Evolutionary conservation across 2,329 filamentous ascomycete species (phyloP), one percentile per base, ranked within the genome.

Genomic region (Periconia sp.): DNA sequence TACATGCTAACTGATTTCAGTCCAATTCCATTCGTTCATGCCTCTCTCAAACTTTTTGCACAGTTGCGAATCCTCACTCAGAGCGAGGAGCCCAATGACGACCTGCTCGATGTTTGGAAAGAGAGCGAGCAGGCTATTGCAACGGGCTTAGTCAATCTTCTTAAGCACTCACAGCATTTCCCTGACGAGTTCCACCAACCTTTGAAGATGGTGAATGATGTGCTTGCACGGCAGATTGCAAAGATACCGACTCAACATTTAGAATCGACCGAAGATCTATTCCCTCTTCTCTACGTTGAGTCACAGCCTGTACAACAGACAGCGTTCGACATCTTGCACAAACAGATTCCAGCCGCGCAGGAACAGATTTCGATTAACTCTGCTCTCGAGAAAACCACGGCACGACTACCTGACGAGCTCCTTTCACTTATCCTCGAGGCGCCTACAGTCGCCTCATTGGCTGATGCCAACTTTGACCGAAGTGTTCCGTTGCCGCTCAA

Each of bases 321-420:
- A 1, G 90, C 91, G 0, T 97, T 92, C 70, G 83, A 85, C 41
- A 76, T 97, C 20, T 79, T 99, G 6, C 90, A 95, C 67, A 84
- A 83, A 46, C 86, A 89, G n/a, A 85, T 97, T 8, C 91, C 92
- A 0, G 81, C 81, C 2, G 79, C 82, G 1, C 93, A 97, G 69
- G 89, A 95, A 66, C 84, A 96, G 52, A 79, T 93, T 1, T 94
- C 92, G 0, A 81, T 97, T 31, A 88, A 96, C 57, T 82, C 84
- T 41, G 85, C 84, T 1, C 72, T 92, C 1, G 88, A 91, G 33
- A 89, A 91, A 71, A 85, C 79, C 54, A 84, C 83, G 44, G 90
- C 88, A 7, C 84, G 82, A 47, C 79, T 99, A 1, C 92, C 94
- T 0, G 88, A 92, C 55, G 92, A 97, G 72, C 79, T 97, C 0